Conservation (phyloP, 78 protist species). For the Tieghemostelium lacteum region DNA sequence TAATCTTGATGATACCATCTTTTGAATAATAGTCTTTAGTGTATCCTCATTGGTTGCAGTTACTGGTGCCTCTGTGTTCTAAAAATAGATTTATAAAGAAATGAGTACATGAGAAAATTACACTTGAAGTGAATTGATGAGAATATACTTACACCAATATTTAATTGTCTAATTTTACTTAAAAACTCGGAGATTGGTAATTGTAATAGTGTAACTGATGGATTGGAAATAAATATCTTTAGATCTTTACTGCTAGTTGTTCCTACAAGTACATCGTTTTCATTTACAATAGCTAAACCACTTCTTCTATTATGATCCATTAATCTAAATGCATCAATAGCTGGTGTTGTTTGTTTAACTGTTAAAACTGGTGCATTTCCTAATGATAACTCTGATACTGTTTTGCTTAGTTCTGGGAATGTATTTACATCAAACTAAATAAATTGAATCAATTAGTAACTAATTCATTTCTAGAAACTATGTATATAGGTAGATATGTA, state of each 20-base stretch:
- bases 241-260: conserved; percentile 45
- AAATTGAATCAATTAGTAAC: no score
- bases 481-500: background rate
- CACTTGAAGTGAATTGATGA: background rate
- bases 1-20: conserved; percentile 40
- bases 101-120: background rate
- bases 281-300: conserved; percentile 59
- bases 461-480: no score
- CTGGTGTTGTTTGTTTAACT: background rate
- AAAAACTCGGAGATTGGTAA: conserved; percentile 21
- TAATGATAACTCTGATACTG: background rate
- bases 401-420: background rate
- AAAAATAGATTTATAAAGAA: background rate
- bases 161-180: conserved; percentile 19
- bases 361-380: conserved; percentile 20
- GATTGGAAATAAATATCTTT: conserved; percentile 15
- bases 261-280: conserved; percentile 15
- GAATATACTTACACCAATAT: background rate
- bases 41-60: conserved; percentile 20
- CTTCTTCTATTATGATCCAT: conserved; percentile 48
- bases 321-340: conserved; percentile 47
- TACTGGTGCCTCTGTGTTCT: conserved; percentile 9
- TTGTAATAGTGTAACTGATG: conserved; percentile 10
- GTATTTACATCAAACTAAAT: background rate
- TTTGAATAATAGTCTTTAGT: conserved; percentile 35